Base-by-base conservation (phyloP, 2,329 filamentous ascomycete species). In the Diaporthe amygdali region DNA sequence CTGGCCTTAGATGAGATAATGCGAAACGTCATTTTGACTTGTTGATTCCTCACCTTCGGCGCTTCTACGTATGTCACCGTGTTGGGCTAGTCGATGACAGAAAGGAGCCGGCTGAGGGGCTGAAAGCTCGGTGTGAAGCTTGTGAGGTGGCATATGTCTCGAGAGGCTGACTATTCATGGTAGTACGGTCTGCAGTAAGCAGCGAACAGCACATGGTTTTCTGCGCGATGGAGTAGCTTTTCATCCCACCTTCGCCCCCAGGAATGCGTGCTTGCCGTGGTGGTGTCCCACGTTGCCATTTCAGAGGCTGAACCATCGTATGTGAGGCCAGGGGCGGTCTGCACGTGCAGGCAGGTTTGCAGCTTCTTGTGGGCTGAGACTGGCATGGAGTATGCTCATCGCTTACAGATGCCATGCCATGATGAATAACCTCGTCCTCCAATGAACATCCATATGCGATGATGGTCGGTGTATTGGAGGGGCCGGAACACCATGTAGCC, bases 301-400 rank as follows among this genome's bases (percentile, higher is more conserved):
- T 69, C 34, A 70, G 70, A 72, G 66, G 67, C 49, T 52, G 70
- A 39, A 17, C 22, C 39, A 27, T 52, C 54, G 12, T 41, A 20
- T 27, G 69, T 37, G 41, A 55, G 54, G 34, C 39, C 41, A 6
- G 41, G 27, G 22, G 22, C 30, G 59, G 41, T 25, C n/a, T 64
- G 56, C 30, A 46, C 32, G 39, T 47, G 27, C 51, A 15, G 30
- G 51, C 52, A 55, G 55, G 7, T 32, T 20, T 49, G 39, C 27
- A 44, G 61, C 37, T 47, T 49, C n/a, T 30, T 20, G 22, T 55
- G 47, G 10, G 6, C 67, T 44, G 25, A 25, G 59, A 25, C 10
- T 30, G 34, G 59, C 56, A 41, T 46, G 56, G 12, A 10, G 34
- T 47, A 17, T 63, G 14, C 41, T 47, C 59, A 32, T 54, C 51